phyloP scores from a whole-genome alignment of 2,329 filamentous ascomycete species.

The Aureobasidium musti region DNA sequence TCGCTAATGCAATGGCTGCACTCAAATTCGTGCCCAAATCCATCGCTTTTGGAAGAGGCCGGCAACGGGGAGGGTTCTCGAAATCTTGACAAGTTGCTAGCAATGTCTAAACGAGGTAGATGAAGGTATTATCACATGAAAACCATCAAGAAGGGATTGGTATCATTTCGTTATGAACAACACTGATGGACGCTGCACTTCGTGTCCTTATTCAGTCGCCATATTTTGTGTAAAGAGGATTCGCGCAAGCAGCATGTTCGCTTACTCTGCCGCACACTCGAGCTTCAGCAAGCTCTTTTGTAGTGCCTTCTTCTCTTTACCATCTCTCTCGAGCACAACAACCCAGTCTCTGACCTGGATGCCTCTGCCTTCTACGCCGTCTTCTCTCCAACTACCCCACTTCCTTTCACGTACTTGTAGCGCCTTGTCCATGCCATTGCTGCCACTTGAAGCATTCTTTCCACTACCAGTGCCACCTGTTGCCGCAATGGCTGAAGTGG shows the following conservation, averaged over 20 bases:
- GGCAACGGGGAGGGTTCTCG: slow-evolving; percentile 56
- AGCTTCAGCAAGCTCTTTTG: slow-evolving; percentile 52
- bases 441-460: slow-evolving; percentile 11
- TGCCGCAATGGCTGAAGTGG: slow-evolving; percentile 26
- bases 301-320: slow-evolving; percentile 64
- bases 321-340: slow-evolving; percentile 75
- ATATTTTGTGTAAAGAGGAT: background rate
- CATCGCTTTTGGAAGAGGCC: slow-evolving; percentile 65
- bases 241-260: background rate
- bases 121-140: background rate
- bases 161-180: background rate
- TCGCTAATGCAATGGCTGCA: slow-evolving; percentile 69
- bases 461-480: slow-evolving; percentile 10
- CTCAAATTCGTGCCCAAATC: slow-evolving; percentile 70
- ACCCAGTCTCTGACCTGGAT: slow-evolving; percentile 86
- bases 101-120: background rate
- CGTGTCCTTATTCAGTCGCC: background rate
- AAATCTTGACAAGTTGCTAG: slow-evolving; percentile 43
- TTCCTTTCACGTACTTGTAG: slow-evolving; percentile 35
- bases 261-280: slow-evolving; percentile 23
- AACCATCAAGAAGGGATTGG: background rate
- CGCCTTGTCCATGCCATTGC: slow-evolving; percentile 20
- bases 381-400: slow-evolving; percentile 60
- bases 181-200: background rate
- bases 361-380: slow-evolving; percentile 70